Conservation (phyloP, 768 basidiomycete species). For the Lactarius sanguifluus region DNA sequence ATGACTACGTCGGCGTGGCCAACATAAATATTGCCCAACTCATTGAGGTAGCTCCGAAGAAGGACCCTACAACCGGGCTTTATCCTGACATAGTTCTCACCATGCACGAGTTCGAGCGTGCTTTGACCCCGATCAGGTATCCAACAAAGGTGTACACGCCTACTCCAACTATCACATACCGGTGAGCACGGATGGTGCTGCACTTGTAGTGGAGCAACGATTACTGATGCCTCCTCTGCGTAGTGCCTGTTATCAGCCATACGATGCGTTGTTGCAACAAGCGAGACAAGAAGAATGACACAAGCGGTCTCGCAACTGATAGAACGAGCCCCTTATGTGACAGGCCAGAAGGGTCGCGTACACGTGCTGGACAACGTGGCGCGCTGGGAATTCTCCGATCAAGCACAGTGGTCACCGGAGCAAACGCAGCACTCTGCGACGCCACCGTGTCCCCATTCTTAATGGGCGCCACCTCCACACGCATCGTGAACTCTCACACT, state of each 20-base stretch:
- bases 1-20: constrained; percentile 86
- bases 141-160: constrained; percentile 70
- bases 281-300: constrained; percentile 59
- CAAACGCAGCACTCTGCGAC: no score
- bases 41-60: constrained; percentile 34
- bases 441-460: no score
- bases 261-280: constrained; percentile 81
- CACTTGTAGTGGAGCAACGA: neutral
- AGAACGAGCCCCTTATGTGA: no score
- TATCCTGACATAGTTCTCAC: constrained; percentile 52
- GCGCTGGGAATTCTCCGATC: no score
- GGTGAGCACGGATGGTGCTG: constrained; percentile 43
- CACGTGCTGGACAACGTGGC: no score
- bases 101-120: constrained; percentile 73
- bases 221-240: constrained; percentile 13
- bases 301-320: no score
- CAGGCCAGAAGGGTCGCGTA: no score
- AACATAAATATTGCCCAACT: constrained; percentile 70
- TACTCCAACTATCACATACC: constrained; percentile 64
- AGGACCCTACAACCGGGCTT: constrained; percentile 52
- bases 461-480: no score
- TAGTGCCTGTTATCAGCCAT: constrained; percentile 94
- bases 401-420: no score
- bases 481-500: no score
- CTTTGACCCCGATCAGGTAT: constrained; percentile 51